Evolutionary conservation across 345 rosid species (phyloP), one percentile per base, ranked within the genome.

Genomic region (Populus nigra): DNA sequence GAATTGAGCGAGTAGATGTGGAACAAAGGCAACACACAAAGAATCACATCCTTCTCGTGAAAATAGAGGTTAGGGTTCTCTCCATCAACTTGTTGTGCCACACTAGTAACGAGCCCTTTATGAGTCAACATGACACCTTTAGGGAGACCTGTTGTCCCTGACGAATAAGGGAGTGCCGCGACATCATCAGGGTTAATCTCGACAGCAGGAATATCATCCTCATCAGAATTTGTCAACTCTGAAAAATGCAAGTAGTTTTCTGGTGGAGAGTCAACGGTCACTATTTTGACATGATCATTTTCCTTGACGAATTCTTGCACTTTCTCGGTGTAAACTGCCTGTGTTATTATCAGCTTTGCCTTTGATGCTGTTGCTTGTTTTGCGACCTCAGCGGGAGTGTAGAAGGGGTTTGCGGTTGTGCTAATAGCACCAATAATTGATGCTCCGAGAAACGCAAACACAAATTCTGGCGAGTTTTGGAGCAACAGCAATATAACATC

Each of bases 91-190:
- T 91, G 99, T 74, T 96, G 99, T 0, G 94, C 97, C 31, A 93
- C 92, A 77, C 94, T 92, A 0, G 98, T 93, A 53, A 96, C 84
- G 0, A 91, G 85, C 0, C 97, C 90, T 73, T 86, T 88, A 85
- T 96, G 99, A 0, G 94, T 96, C 38, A 96, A 72, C 98, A 96
- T 92, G 69, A 96, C 99, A 4, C 99, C 99, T 79, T 96, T 96
- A 0, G 99, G 99, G 7, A 96, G 55, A 9, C 98, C 99, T 2
- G 98, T 96, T 2, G 99, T 96, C 0, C 99, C 99, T 2, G 99
- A 96, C 5, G 99, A 96, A 73, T 91, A 96, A 1, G 96, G 99
- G 0, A 96, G 88, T 8, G 97, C 98, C 75, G 92, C 94, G 5
- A 91, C 94, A 49, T 96, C 96, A 36, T 96, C 88, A 0, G 94